A percentile compares a stretch with the other conserved stretches of the same genome.
Conservation (phyloP, 2,329 filamentous ascomycete species). For the Fusarium sulawesiense region DNA sequence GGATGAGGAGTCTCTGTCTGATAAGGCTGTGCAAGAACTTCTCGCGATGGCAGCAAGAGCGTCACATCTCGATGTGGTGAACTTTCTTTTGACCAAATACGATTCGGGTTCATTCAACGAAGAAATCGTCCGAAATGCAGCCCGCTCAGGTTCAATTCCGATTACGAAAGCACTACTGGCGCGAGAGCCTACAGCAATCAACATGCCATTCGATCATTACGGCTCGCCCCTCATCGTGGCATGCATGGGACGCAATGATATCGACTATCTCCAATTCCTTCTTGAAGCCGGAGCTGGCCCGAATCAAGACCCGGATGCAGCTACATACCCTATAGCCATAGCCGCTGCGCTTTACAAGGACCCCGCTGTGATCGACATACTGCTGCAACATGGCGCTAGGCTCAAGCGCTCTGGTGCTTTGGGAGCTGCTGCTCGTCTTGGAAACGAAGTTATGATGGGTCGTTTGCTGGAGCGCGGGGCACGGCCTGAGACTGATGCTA, state of each 20-base stretch:
- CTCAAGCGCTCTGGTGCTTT: not conserved
- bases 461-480: not conserved
- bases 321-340: not conserved
- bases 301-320: not conserved
- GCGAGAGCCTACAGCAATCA: not conserved
- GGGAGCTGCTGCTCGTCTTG: not conserved
- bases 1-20: not conserved
- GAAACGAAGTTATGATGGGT: not conserved
- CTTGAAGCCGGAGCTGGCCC: no score
- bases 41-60: fast-evolving
- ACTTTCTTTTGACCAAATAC: not conserved
- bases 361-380: not conserved
- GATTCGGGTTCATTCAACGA: not conserved
- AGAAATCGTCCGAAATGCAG: not conserved
- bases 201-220: not conserved
- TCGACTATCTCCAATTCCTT: no score
- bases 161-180: fast-evolving
- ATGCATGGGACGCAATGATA: no score
- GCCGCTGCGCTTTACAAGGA: not conserved
- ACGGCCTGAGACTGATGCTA: not conserved
- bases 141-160: not conserved
- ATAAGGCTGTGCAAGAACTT: not conserved
- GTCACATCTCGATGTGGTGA: fast-evolving
- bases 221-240: not conserved
- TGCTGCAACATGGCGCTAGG: not conserved